phyloP scores from a whole-genome alignment of 768 basidiomycete species.

The Pisolithus orientalis region DNA sequence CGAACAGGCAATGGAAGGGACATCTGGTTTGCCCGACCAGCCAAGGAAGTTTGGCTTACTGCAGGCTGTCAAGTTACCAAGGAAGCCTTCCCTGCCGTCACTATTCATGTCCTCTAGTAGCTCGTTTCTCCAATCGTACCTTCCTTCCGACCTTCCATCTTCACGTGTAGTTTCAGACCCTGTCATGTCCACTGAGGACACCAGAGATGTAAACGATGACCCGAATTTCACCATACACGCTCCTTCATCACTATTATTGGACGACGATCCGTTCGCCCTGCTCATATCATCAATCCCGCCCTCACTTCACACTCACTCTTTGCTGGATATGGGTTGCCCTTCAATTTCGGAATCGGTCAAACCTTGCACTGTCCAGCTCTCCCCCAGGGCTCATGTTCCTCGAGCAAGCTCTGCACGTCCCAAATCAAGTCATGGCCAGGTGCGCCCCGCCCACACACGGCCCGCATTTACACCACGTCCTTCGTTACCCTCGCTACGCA shows the following conservation, averaged over 20 bases:
- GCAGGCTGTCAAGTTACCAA: constrained; percentile 32
- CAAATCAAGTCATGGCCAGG: constrained; percentile 28
- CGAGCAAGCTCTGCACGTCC: constrained; percentile 18
- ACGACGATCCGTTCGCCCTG: constrained; percentile 73
- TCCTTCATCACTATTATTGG: constrained; percentile 35
- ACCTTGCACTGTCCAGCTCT: constrained; percentile 10
- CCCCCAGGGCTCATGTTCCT: constrained; percentile 6
- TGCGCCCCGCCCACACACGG: constrained; percentile 34
- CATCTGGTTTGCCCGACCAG: not conserved
- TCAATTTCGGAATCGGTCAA: constrained; percentile 5
- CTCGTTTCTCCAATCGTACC: constrained; percentile 40
- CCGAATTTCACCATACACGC: not conserved
- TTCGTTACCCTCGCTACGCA: constrained; percentile 36
- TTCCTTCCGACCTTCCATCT: constrained; percentile 21
- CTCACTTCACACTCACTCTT: not conserved
- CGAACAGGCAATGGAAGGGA: constrained; percentile 4
- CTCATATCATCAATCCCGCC: constrained; percentile 29
- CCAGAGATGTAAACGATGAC: not conserved
- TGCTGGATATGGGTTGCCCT: constrained; percentile 1
- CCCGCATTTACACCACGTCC: constrained; percentile 37
- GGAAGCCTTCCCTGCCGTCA: constrained; percentile 48
- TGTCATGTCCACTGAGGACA: not conserved
- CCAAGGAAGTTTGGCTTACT: constrained; percentile 5
- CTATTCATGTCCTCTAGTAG: constrained; percentile 26
- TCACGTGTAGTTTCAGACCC: constrained; percentile 9